A percentile compares a stretch with the other conserved stretches of the same genome.
Evolutionary conservation across 1,284 basidiomycete species (phyloP).

Genomic region (Sanghuangporus baumii): DNA sequence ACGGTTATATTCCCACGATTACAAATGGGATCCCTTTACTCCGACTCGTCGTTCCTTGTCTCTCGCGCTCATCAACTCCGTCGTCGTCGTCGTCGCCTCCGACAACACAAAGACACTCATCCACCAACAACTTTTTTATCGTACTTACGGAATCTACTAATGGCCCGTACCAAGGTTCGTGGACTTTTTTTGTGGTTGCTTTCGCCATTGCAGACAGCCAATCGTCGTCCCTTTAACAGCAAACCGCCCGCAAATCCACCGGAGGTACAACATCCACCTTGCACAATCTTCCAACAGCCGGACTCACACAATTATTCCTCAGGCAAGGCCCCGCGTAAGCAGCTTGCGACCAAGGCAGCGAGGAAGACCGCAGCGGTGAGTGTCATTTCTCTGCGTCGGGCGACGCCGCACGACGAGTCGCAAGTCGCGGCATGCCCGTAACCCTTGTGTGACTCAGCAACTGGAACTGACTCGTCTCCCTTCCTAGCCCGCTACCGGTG

Average conservation of each 20-base stretch:
- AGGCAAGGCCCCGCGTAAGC: slow-evolving; percentile 86
- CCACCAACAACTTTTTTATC: background rate
- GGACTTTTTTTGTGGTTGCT: slow-evolving; percentile 15
- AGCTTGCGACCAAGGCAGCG: slow-evolving; percentile 88
- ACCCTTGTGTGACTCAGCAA: slow-evolving; percentile 13
- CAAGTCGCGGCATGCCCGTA: slow-evolving; percentile 12
- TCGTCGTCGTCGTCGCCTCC: slow-evolving; percentile 5
- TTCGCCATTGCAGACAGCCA: slow-evolving; percentile 17
- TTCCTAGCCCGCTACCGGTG: slow-evolving; percentile 71
- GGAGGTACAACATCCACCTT: slow-evolving; percentile 51
- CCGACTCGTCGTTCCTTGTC: slow-evolving; percentile 6
- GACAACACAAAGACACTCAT: background rate
- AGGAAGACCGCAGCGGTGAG: slow-evolving; percentile 74
- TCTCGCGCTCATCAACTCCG: slow-evolving; percentile 15
- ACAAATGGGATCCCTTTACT: background rate
- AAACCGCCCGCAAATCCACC: slow-evolving; percentile 81
- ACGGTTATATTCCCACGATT: slow-evolving; percentile 2
- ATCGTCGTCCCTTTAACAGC: slow-evolving; percentile 40
- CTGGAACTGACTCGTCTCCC: slow-evolving; percentile 10
- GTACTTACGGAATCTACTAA: slow-evolving; percentile 25
- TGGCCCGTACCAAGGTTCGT: slow-evolving; percentile 73
- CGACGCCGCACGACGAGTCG: slow-evolving; percentile 21
- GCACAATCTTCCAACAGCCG: slow-evolving; percentile 18
- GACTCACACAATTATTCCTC: slow-evolving; percentile 20
- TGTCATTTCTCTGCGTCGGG: slow-evolving; percentile 21